Base-by-base conservation (phyloP, 148 eudicot species). In the Silene latifolia region DNA sequence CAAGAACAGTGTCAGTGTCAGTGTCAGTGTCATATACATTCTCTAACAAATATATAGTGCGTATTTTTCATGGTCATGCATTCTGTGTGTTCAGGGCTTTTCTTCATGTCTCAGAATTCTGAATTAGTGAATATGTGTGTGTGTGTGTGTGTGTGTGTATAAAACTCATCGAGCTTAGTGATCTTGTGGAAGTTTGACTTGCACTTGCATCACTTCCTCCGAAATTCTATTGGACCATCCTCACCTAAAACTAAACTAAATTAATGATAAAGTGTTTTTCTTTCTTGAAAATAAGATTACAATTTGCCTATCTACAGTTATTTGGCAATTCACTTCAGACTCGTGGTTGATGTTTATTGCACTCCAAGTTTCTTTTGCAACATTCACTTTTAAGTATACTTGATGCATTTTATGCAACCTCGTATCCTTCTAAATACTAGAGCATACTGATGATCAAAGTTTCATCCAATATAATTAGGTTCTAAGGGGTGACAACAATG, bases 401-500 rank as follows among this genome's bases (percentile, higher is more conserved):
- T 14, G 53, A 63, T 71, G 76, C 58, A 54, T 20, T 71, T 17
- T 25, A 2, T 53, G 64, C 65, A 17, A 77, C 35, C 57, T 67
- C 25, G 20, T 35, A 24, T 39, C 39, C 47, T 25, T 73, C 60
- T 1, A 60, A 35, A n/a, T 39, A 39, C 53, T 44, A 19, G 53
- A 69, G 57, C 57, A 69, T 18, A 46, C 74, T 54, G 42, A 27
- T 74, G 23, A 29, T 58, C 48, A 35, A 51, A 60, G 39, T 20
- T 69, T 62, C 56, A 19, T 74, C 44, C 4, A 15, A 12, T n/a
- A 23, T 69, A 13, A 69, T 83, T 69, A 92, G 97, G 97, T 92
- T 80, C 84, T 92, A 78, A 87, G 93, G 69, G 97, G 97, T n/a
- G 97, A 92, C 85, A 92, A 92, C 81, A 92, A 93, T 80, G 75